These are phyloP conservation scores for Lecanosticta acicola DNA, from an alignment of 2,329 filamentous ascomycete species.

Conservation along the genomic window DNA sequence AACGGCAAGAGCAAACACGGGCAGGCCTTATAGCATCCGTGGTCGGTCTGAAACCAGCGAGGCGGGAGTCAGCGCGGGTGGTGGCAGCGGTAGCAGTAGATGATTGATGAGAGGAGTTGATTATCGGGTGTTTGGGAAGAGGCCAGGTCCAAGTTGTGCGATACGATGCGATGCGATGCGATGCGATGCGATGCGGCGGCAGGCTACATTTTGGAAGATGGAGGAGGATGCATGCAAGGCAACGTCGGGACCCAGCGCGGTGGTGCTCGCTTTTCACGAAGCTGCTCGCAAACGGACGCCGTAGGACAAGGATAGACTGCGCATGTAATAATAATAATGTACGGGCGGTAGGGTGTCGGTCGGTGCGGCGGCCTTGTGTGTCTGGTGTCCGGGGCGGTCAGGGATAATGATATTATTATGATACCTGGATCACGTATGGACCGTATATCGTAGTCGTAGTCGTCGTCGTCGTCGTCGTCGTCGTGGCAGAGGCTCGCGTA, in stretches of 20 bases:
- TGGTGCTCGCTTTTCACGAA: slow-evolving; percentile 13
- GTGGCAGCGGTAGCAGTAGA: slow-evolving; percentile 3
- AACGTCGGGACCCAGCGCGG: slow-evolving; percentile 16
- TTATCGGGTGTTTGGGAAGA: no score
- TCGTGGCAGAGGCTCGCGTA: no score
- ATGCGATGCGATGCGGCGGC: background rate
- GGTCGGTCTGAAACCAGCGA: background rate
- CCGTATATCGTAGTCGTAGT: no score
- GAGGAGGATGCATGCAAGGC: slow-evolving; percentile 3
- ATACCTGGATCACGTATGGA: no score
- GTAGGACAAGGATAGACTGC: slow-evolving; percentile 10
- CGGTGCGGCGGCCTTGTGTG: no score
- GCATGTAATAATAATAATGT: no score
- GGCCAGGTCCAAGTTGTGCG: no score
- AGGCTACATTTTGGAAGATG: slow-evolving; percentile 12
- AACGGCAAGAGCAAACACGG: background rate
- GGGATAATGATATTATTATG: no score
- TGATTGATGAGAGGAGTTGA: no score
- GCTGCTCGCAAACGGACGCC: slow-evolving; percentile 10
- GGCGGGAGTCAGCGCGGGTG: slow-evolving; percentile 1
- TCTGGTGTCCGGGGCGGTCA: no score
- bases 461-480: no score
- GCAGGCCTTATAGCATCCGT: background rate
- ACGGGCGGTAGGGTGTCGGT: no score
- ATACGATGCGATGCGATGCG: background rate